Percentiles rank a stretch among this genome's conserved stretches.
These are phyloP conservation scores for Rubia yunnanensis DNA, from an alignment of 257 asterid genomes.

Conservation along the genomic window DNA sequence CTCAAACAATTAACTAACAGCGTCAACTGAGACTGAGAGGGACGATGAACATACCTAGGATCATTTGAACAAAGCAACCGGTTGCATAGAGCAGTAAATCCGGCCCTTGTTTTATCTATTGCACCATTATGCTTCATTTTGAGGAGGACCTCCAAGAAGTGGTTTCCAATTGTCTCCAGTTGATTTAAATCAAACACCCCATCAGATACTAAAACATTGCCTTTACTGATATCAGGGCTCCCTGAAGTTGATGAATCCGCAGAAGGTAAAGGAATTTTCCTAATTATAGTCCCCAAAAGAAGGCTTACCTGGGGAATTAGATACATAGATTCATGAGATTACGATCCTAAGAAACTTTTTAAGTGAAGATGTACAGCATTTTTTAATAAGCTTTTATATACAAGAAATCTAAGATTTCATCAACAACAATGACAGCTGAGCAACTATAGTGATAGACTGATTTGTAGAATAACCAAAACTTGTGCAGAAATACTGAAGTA, in stretches of 20 bases:
- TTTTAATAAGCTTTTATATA: neutral
- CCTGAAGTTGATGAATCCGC: slow-evolving; percentile 37
- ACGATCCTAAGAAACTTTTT: neutral
- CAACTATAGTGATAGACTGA: neutral
- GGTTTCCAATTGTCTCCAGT: slow-evolving; percentile 87
- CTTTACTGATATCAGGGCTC: slow-evolving; percentile 19
- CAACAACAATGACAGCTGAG: neutral
- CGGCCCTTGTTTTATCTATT: slow-evolving; percentile 97
- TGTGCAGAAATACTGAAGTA: slow-evolving; percentile 10
- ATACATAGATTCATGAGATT: slow-evolving; percentile 2
- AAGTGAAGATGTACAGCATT: neutral
- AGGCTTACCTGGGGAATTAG: slow-evolving; percentile 69
- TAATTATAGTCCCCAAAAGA: slow-evolving; percentile 82
- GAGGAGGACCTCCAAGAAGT: slow-evolving; percentile 86
- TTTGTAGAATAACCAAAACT: neutral
- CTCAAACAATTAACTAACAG: neutral
- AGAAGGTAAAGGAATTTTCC: slow-evolving; percentile 82
- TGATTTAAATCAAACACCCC: slow-evolving; percentile 69
- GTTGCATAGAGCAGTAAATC: slow-evolving; percentile 96
- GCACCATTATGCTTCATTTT: slow-evolving; percentile 99
- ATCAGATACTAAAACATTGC: slow-evolving; percentile 31
- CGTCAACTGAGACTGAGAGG: neutral
- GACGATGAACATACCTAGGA: slow-evolving; percentile 46
- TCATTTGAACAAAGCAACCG: slow-evolving; percentile 91
- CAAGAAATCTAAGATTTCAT: neutral